Evolutionary conservation across 164 flowering plant species (phyloP), one percentile per base, ranked within the genome.

Genomic region (Vitis cinerea): DNA sequence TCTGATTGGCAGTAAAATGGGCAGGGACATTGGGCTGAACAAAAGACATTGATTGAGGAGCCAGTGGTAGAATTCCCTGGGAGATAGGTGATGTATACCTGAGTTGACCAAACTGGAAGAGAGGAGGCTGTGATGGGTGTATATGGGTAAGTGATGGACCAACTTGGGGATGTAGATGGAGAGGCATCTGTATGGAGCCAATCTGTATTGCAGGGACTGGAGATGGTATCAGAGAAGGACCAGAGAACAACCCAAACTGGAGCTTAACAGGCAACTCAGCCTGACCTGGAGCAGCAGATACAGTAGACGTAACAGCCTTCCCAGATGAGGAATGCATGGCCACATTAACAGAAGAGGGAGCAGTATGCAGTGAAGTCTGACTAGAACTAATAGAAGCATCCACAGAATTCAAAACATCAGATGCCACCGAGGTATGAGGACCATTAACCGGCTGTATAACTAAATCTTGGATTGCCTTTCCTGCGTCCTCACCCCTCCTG

Each of bases 161-260:
- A 75, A 88, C 86, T 50, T 84, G 97, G 15, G 88, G 90, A 75
- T 88, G 95, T 27, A 94, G 77, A 77, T 87, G 95, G 61, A 95
- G 90, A 70, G 99, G 99, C 98, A 95, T 95, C 84, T 89, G 97
- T 64, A 95, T 95, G 37, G 99, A 95, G 70, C 99, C 99, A 77
- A 95, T 95, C 80, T 95, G 98, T 82, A 95, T 93, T 31, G 99
- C 91, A 61, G 96, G 97, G 69, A 95, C 88, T 15, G 96, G 97
- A 65, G 99, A 87, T 67, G 97, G 96, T 73, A 93, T 88, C 76
- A 91, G 67, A 62, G 99, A 83, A 59, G 98, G 97, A 54, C 97
- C 97, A 60, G 98, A 87, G 72, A 94, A 94, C 54, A 94, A 81
- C 69, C 99, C 97, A 83, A 92, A 92, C 75, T 89, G 99, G 72